Evolutionary conservation across 1,139 yeast genomes (phyloP).

Genomic region (Yamadazyma triangularis): DNA sequence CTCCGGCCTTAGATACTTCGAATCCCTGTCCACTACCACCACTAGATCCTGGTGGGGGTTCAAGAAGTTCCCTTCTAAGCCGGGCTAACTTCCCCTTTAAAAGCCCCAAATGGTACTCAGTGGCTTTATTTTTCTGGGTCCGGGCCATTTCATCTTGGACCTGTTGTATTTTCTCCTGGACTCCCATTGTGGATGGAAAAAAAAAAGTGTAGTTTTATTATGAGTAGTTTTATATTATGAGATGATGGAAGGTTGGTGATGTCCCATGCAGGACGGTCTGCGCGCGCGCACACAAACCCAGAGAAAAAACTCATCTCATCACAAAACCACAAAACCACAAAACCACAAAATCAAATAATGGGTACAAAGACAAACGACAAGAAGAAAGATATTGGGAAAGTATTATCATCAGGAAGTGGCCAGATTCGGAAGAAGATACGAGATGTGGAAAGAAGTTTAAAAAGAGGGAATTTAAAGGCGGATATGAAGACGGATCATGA

Average conservation of each 20-base stretch:
- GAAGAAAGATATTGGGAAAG: constrained; percentile 21
- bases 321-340: too few relatives aligned
- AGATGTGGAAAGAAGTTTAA: constrained; percentile 71
- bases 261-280: too few relatives aligned
- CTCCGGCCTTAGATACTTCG: constrained; percentile 94
- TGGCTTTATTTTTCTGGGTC: constrained; percentile 96
- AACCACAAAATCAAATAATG: constrained; percentile 2
- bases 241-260: too few relatives aligned
- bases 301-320: too few relatives aligned
- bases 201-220: too few relatives aligned
- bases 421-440: constrained; percentile 82
- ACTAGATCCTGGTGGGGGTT: constrained; percentile 74
- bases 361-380: constrained; percentile 6
- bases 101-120: constrained; percentile 93
- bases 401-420: constrained; percentile 36
- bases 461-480: constrained; percentile 63
- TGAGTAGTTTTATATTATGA: too few relatives aligned
- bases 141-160: constrained; percentile 92
- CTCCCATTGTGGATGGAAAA: constrained; percentile 28
- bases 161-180: constrained; percentile 71
- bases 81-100: constrained; percentile 94
- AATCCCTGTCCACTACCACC: constrained; percentile 82
- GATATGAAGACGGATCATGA: constrained; percentile 77
- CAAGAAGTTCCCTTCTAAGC: constrained; percentile 84
- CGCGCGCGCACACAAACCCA: too few relatives aligned